These are phyloP conservation scores for Rhazya stricta DNA, from an alignment of 257 asterid genomes.

Conservation along the genomic window DNA sequence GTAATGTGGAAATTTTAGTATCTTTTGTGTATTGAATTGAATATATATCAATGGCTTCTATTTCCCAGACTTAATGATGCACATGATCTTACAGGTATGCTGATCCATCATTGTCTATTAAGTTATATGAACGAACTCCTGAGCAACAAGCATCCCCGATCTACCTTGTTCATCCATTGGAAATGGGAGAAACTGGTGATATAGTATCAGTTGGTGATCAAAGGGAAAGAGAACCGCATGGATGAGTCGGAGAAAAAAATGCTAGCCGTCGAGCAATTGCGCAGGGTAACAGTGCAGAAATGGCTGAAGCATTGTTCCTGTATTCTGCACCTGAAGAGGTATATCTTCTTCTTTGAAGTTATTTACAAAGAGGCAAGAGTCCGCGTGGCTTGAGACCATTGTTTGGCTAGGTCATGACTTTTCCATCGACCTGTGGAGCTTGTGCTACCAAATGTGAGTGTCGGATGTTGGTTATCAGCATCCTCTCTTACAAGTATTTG, in stretches of 20 bases:
- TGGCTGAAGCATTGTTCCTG: slow-evolving; percentile 74
- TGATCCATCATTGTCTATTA: slow-evolving; percentile 71
- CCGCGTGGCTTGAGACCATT: neutral
- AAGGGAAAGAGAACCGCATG: slow-evolving; percentile 62
- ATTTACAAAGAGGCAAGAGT: neutral
- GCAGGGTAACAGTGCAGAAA: slow-evolving; percentile 74
- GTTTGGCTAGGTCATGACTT: slow-evolving; percentile 75
- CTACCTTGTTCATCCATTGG: slow-evolving; percentile 55
- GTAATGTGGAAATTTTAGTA: no score
- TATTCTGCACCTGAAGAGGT: slow-evolving; percentile 99
- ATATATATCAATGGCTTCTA: neutral
- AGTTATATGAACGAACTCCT: slow-evolving; percentile 80
- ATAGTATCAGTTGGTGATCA: no score
- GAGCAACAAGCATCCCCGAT: slow-evolving; percentile 79
- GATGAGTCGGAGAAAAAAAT: slow-evolving; percentile 84
- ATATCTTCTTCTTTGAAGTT: slow-evolving; percentile 8
- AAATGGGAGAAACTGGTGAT: slow-evolving; percentile 32
- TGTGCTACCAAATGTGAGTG: slow-evolving; percentile 69
- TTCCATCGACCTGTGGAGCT: slow-evolving; percentile 87
- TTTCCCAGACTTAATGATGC: neutral
- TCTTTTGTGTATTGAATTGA: neutral
- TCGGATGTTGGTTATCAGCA: slow-evolving; percentile 91
- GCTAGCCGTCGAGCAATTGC: slow-evolving; percentile 89
- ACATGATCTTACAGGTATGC: slow-evolving; percentile 46
- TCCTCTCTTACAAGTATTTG: no score